phyloP scores from a whole-genome alignment of 192 early-diverging fungal genomes.

The Coemansia sp. region DNA sequence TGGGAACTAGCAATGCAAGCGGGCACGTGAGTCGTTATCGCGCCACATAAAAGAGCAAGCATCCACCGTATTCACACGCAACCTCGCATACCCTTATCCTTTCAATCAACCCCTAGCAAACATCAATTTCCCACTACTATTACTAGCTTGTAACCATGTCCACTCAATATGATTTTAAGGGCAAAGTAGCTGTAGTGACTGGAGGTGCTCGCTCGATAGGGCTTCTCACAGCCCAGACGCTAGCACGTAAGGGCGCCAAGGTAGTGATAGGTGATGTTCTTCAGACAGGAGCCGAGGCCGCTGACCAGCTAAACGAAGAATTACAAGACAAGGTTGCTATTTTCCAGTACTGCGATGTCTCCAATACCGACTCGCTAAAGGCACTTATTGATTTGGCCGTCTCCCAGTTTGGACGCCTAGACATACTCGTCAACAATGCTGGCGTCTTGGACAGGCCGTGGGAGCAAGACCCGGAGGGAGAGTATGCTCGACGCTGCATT shows the following conservation, averaged over 20 bases:
- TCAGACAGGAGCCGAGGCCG: conserved; percentile 10
- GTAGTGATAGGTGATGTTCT: conserved; percentile 63
- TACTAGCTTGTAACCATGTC: background rate
- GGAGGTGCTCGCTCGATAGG: conserved; percentile 68
- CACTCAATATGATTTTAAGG: conserved; percentile 20
- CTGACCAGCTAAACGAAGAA: conserved; percentile 39
- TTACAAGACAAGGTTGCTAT: conserved; percentile 32
- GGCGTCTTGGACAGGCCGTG: conserved; percentile 51
- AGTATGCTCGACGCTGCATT: conserved; percentile 60
- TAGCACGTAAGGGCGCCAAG: conserved; percentile 60
- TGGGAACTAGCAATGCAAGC: background rate
- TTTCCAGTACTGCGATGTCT: conserved; percentile 59
- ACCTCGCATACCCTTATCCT: background rate
- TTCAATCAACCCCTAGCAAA: background rate
- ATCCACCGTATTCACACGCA: background rate
- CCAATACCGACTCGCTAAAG: conserved; percentile 26
- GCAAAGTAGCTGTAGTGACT: conserved; percentile 68
- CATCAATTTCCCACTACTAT: background rate
- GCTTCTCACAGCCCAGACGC: conserved; percentile 52
- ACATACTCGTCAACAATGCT: conserved; percentile 64
- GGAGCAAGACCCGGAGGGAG: conserved; percentile 42
- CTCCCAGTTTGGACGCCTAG: conserved; percentile 58
- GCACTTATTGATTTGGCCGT: conserved; percentile 51
- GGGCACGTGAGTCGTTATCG: background rate
- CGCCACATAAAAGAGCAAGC: background rate